Evolutionary conservation across 192 early-diverging fungal species (phyloP), one percentile per base, ranked within the genome.

Genomic region (Mortierella hygrophila): DNA sequence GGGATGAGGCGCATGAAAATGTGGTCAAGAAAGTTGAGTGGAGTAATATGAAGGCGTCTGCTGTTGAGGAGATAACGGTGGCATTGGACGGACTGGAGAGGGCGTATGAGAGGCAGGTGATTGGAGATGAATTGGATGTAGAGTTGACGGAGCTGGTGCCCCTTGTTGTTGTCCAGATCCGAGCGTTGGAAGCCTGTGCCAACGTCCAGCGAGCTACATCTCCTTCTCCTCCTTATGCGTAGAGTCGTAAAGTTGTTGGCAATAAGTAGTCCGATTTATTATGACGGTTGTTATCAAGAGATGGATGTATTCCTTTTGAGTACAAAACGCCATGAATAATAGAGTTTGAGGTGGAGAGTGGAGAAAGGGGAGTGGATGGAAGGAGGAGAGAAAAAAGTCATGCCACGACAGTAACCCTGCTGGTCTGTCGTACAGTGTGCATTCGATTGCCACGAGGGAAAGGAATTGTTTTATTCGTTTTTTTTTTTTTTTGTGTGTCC

Each of bases 131-230:
- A 38, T 15, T 5, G 37, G 3, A 75, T 18, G 41, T 13, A 9
- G 80, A 57, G 38, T 42, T 81, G 26, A 42, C 68, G 6, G 68
- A 70, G 68, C 21, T 75, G 29, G 68, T 81, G 5, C 80, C 80
- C 4, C 68, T 81, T 38, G 68, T 81, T 73, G 41, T 57, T 41
- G 47, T 47, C 21, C 80, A 81, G 49, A 74, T 68, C 35, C 74
- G 75, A 18, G 46, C 80, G 2, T 38, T 81, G 29, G 21, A 81
- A 68, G 80, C 73, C 2, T 81, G 80, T 49, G 55, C 40, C 2
- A 75, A 81, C 18, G 68, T 81, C 40, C 68, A 73, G 29, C 63
- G 40, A 46, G 49, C 68, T 4, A 75, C 68, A 5, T 29, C 26
- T 65, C n/a, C 55, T 23, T 57, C n/a, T 23, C 6, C 55, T 23